Conservation (phyloP, 805 yeast genomes). For the Allodekkera sacchari region DNA sequence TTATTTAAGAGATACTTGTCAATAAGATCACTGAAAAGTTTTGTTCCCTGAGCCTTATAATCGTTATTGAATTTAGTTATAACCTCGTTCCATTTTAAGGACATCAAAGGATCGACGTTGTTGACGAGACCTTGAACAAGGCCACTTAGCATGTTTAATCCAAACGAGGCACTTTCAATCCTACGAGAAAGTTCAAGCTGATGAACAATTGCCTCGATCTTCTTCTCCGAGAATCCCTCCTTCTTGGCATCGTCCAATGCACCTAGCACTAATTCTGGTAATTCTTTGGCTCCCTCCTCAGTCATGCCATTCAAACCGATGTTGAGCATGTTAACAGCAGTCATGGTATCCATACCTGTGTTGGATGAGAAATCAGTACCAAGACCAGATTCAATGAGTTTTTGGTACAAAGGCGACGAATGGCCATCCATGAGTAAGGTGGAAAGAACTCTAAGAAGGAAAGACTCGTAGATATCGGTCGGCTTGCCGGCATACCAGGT, state of each 20-base stretch:
- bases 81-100: conserved; percentile 56
- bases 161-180: conserved; percentile 86
- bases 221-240: conserved; percentile 41
- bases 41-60: conserved; percentile 41
- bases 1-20: conserved; percentile 40
- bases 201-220: conserved; percentile 81
- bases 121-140: conserved; percentile 84
- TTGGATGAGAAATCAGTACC: conserved; percentile 86
- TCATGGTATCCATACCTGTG: conserved; percentile 77
- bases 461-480: conserved; percentile 56
- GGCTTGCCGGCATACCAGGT: conserved; percentile 87
- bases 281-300: conserved; percentile 32
- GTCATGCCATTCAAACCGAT: conserved; percentile 77
- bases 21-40: conserved; percentile 53
- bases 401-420: conserved; percentile 80
- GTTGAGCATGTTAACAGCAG: conserved; percentile 70
- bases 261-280: conserved; percentile 39
- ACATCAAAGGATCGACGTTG: conserved; percentile 64
- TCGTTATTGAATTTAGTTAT: conserved; percentile 56
- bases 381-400: conserved; percentile 73
- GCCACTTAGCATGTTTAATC: conserved; percentile 65
- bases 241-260: conserved; percentile 38
- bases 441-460: conserved; percentile 63
- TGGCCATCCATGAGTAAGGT: conserved; percentile 82
- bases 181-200: conserved; percentile 79